phyloP scores from a whole-genome alignment of 1,139 yeast species.

The Blastobotrys illinoisensis region DNA sequence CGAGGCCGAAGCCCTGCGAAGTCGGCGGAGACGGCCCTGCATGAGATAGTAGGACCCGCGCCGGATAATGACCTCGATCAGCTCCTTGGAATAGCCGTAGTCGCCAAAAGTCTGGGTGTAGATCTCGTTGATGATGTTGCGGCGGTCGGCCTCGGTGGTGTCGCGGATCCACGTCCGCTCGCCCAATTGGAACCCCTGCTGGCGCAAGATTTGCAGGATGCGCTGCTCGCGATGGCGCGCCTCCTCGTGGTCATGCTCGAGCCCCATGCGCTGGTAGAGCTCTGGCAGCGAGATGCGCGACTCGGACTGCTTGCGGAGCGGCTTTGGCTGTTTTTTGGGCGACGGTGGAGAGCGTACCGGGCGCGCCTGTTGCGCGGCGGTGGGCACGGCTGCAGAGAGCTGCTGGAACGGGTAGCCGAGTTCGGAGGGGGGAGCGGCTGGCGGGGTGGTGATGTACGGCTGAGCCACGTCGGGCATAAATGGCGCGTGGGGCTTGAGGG shows the following conservation, averaged over 20 bases:
- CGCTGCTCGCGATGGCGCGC: constrained; percentile 56
- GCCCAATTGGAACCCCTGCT: constrained; percentile 65
- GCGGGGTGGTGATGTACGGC: background rate
- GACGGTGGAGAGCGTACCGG: background rate
- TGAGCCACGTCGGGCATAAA: background rate
- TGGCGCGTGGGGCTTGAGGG: background rate
- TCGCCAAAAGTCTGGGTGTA: constrained; percentile 42
- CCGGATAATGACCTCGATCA: constrained; percentile 64
- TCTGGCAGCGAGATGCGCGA: constrained; percentile 55
- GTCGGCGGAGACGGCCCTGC: constrained; percentile 72
- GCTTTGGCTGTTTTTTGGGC: background rate
- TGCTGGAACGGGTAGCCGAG: background rate
- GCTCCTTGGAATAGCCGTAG: constrained; percentile 48
- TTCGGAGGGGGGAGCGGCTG: background rate
- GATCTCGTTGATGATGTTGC: constrained; percentile 45
- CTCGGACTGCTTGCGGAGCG: constrained; percentile 41
- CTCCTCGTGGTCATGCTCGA: constrained; percentile 48
- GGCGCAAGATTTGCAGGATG: constrained; percentile 53
- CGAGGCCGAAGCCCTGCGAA: constrained; percentile 8
- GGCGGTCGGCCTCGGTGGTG: constrained; percentile 51
- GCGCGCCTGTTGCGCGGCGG: background rate
- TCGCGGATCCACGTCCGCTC: constrained; percentile 78
- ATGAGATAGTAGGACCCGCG: constrained; percentile 74
- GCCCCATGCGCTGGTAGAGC: constrained; percentile 48
- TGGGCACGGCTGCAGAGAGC: background rate